Conservation (phyloP, 2,329 filamentous ascomycete genomes). For the Pseudofabraea citricarpa region DNA sequence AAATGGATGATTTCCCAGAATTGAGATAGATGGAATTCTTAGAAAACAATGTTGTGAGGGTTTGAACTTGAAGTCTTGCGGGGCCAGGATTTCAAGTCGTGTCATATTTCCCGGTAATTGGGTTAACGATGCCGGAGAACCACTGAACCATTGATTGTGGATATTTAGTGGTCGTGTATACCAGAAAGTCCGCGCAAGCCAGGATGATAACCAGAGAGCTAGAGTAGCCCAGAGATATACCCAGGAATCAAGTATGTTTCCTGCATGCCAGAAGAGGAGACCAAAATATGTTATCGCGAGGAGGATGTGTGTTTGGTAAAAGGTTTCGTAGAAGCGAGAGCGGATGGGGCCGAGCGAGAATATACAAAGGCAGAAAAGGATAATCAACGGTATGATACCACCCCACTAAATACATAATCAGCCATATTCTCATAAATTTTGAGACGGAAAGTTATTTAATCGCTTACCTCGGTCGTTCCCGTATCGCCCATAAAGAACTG, state of each 20-base stretch:
- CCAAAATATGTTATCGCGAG: constrained; percentile 54
- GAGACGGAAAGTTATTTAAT: no score
- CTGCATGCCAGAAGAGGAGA: constrained; percentile 64
- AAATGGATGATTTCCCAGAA: constrained; percentile 26
- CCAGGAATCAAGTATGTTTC: constrained; percentile 62
- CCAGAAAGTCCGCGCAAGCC: constrained; percentile 40
- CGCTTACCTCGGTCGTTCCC: constrained; percentile 29
- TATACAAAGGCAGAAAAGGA: constrained; percentile 53
- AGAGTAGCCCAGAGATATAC: constrained; percentile 58
- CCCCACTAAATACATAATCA: constrained; percentile 48
- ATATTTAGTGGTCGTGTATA: constrained; percentile 36
- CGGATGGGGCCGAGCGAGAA: constrained; percentile 53
- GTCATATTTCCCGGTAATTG: constrained; percentile 16
- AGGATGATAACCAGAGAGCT: constrained; percentile 54
- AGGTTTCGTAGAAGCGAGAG: constrained; percentile 48
- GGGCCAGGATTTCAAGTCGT: constrained; percentile 17
- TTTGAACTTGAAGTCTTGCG: constrained; percentile 21
- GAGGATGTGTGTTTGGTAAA: constrained; percentile 56
- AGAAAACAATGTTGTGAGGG: constrained; percentile 57
- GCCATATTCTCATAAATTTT: no score
- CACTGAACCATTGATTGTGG: constrained; percentile 1
- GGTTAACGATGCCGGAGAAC: constrained; percentile 1
- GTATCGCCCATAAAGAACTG: constrained; percentile 12
- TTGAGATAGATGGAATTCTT: constrained; percentile 19
- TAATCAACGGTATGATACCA: constrained; percentile 51